A percentile compares a stretch with the other conserved stretches of the same genome.
phyloP scores from a whole-genome alignment of 305 asterid genomes.

The Fraxinus sp. region DNA sequence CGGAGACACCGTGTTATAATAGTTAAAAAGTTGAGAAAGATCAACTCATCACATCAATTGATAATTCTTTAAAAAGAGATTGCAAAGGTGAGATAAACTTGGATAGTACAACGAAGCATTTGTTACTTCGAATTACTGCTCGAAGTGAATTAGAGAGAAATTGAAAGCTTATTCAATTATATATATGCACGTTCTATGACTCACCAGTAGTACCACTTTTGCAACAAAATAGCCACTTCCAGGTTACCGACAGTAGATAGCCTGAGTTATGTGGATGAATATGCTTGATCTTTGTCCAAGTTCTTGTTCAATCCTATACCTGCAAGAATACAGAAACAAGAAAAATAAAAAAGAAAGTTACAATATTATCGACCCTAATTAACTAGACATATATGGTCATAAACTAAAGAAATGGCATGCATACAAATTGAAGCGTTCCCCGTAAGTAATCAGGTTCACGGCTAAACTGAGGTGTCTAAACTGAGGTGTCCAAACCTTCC shows the following conservation, averaged over 20 bases:
- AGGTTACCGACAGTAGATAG: slow-evolving; percentile 69
- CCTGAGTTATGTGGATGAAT: slow-evolving; percentile 90
- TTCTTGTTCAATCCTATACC: slow-evolving; percentile 95
- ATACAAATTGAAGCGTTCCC: slow-evolving; percentile 94
- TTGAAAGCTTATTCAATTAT: neutral
- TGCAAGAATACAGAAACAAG: slow-evolving; percentile 23
- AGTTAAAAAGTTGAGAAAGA: neutral
- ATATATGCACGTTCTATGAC: slow-evolving; percentile 6
- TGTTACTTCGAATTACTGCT: neutral
- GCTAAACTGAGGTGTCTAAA: too few species aligned
- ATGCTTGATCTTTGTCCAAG: slow-evolving; percentile 95
- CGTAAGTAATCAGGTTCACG: slow-evolving; percentile 86
- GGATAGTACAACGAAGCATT: neutral
- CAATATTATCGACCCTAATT: neutral
- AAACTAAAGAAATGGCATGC: slow-evolving; percentile 24
- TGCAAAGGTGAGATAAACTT: neutral
- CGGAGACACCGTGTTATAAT: neutral
- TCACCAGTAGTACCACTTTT: slow-evolving; percentile 38
- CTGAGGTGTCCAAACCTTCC: slow-evolving; percentile 99
- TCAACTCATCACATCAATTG: neutral
- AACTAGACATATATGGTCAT: neutral
- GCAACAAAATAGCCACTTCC: slow-evolving; percentile 17
- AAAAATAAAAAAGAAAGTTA: slow-evolving; percentile 1
- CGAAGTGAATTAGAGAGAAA: neutral
- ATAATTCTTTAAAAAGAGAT: neutral